Evolutionary conservation across 352 stramenopile genomes (phyloP), one percentile per base, ranked within the genome.

Genomic region (Halophytophthora batemanensis): DNA sequence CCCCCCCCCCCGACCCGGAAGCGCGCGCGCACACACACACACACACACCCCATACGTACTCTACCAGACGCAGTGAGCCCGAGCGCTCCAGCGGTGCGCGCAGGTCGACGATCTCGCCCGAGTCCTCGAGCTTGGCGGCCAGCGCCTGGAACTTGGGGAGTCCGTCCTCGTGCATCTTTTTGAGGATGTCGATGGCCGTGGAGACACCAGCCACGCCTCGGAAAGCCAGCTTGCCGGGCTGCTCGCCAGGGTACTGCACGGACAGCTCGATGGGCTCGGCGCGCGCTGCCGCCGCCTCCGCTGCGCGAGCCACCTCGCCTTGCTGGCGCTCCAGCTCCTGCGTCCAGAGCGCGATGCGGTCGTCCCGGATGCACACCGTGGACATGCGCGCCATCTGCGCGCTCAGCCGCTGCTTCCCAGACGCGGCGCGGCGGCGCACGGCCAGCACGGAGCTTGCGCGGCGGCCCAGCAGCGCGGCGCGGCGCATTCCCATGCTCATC

Each of bases 141-240:
- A 91, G 60, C 22, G 74, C 75, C 52, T 85, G 71, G 38, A 85
- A 61, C 56, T 87, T 87, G 14, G 75, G 71, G 29, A 87, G 25
- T 1, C 69, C 71, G 8, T 63, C 51, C 42, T 74, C 66, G 14
- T 77, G 51, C 73, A 90, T 76, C 35, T 79, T 38, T 35, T 71
- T 79, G 12, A 90, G 66, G 15, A 89, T 63, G 28, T 91, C 80
- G 19, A 91, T 70, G 18, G 73, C 45, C 21, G 77, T 86, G 2
- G 69, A 73, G 10, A 63, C 66, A 12, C 74, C 74, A 7, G 62
- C 59, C 2, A 75, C 41, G 23, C 66, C 80, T 4, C 58, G 51
- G 42, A 90, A 87, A n/a, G 50, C 45, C 46, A 82, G 74, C 17
- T 35, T 45, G 12, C 57, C 57, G 1, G 46, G 47, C 12, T 35